Evolutionary conservation across 2,329 filamentous ascomycete genomes (phyloP).

Genomic region (Botrytis aclada): DNA sequence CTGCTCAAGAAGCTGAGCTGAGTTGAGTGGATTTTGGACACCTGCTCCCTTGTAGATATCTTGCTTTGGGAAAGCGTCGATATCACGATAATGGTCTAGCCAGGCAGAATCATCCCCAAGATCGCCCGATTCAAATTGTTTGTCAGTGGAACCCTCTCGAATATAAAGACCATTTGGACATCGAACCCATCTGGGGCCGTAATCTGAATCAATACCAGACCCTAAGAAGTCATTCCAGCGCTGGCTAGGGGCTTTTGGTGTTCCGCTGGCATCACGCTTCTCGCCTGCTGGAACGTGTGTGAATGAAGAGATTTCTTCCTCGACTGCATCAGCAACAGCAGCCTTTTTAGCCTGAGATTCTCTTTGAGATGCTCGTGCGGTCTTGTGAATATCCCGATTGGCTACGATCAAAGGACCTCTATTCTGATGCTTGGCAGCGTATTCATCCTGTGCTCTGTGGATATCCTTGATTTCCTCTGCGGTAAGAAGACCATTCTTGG

Average conservation of each 20-base stretch:
- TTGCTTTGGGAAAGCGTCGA: neutral
- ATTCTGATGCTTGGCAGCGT: slow-evolving; percentile 7
- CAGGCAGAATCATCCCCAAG: neutral
- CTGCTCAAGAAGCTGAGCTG: slow-evolving; percentile 4
- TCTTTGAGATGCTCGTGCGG: slow-evolving; percentile 2
- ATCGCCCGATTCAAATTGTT: neutral
- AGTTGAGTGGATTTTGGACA: slow-evolving; percentile 10
- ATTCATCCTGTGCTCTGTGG: slow-evolving; percentile 7
- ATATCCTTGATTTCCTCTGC: neutral
- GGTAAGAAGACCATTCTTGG: slow-evolving; percentile 4
- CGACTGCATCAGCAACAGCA: neutral
- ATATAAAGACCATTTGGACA: neutral
- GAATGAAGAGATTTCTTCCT: neutral
- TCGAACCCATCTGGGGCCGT: neutral
- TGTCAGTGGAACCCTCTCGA: neutral
- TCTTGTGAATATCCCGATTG: slow-evolving; percentile 1
- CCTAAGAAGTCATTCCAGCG: neutral
- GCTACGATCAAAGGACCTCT: neutral
- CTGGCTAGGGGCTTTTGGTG: neutral
- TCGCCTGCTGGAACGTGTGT: slow-evolving; percentile 2
- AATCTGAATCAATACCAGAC: neutral
- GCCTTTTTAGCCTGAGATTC: neutral
- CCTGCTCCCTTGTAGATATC: slow-evolving; percentile 9
- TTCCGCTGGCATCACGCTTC: neutral
- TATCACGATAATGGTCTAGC: neutral